Base-by-base conservation (phyloP, 225 moss, liverwort and hornwort genomes). In the Polytrichum commune region DNA sequence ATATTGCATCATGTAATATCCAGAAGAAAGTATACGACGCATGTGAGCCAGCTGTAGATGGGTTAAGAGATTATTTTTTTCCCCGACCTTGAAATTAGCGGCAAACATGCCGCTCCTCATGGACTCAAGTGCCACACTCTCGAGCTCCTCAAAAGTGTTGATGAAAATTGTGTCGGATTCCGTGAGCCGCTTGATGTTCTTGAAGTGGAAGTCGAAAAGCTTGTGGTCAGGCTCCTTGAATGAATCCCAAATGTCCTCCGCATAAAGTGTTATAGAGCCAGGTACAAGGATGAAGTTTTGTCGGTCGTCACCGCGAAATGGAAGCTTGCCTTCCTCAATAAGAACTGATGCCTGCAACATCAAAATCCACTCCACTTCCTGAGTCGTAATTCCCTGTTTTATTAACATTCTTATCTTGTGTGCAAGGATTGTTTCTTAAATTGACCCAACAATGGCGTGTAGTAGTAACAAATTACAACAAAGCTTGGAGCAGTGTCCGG, bases 91-190 rank as follows among this genome's bases (percentile, higher is more conserved):
- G 8, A 70, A 58, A 33, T 81, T 78, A 68, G 64, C 78, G 65
- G 64, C 78, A 29, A 85, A 63, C 9, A 58, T 58, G 9, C 65
- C 65, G 1, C 28, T 53, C 22, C 76, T 70, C 56, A 81, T 68
- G 25, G 72, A 55, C 5, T 8, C 25, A 8, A 81, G 76, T 9
- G 77, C 64, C 3, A 0, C 54, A 0, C 64, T 24, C 18, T 89
- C 89, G 18, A 86, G 69, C 1, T 23, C 79, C 55, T 78, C 72
- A 66, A 79, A 84, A 5, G 79, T 89, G 63, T 89, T 89, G 20
- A 89, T 67, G 8, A 89, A 75, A 32, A 89, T 68, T 24, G 71
- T 61, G 33, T 69, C 55, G 1, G 86, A 81, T 26, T 79, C 77
- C 0, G 29, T 27, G 65, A 86, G 53, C 63, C 81, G 73, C 61